Evolutionary conservation across 2,329 filamentous ascomycete genomes (phyloP).

Genomic region (Diplodia corticola): DNA sequence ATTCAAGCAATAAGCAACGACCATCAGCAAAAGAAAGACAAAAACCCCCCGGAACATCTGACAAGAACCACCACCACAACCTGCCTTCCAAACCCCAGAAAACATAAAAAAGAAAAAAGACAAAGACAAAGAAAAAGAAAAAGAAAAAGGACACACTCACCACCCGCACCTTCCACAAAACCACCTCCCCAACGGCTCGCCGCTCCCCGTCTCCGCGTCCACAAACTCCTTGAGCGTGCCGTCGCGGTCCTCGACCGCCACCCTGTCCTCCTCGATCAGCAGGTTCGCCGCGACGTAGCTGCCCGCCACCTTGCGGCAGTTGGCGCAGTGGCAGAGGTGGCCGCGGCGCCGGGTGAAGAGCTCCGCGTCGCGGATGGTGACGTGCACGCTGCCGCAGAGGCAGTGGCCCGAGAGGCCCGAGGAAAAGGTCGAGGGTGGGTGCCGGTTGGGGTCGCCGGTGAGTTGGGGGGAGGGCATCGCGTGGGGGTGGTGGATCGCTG

Average conservation of each 20-base stretch:
- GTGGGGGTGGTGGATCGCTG: background rate
- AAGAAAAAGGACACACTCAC: too few relatives aligned
- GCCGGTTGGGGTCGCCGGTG: constrained; percentile 44
- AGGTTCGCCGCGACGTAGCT: constrained; percentile 45
- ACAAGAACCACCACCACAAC: too few relatives aligned
- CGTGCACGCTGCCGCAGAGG: constrained; percentile 50
- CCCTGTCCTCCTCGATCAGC: constrained; percentile 47
- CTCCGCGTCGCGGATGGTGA: constrained; percentile 50
- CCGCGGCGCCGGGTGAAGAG: constrained; percentile 49
- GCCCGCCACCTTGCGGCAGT: constrained; percentile 53
- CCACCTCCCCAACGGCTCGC: constrained; percentile 46
- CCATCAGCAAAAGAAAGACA: too few relatives aligned
- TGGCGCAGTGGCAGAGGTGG: constrained; percentile 54
- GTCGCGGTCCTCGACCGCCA: constrained; percentile 47
- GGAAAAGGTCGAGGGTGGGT: constrained; percentile 37
- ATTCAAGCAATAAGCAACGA: constrained; percentile 26
- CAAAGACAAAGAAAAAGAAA: too few relatives aligned
- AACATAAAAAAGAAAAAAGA: too few relatives aligned
- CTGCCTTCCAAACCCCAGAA: too few relatives aligned
- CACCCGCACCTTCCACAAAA: constrained; percentile 51
- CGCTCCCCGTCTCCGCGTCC: constrained; percentile 49
- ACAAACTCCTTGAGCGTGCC: constrained; percentile 48
- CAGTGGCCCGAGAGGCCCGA: constrained; percentile 44
- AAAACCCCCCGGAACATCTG: too few relatives aligned
- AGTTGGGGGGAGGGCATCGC: constrained; percentile 18